Evolutionary conservation across 2,329 filamentous ascomycete genomes (phyloP).

Genomic region (Zymoseptoria crescenta): DNA sequence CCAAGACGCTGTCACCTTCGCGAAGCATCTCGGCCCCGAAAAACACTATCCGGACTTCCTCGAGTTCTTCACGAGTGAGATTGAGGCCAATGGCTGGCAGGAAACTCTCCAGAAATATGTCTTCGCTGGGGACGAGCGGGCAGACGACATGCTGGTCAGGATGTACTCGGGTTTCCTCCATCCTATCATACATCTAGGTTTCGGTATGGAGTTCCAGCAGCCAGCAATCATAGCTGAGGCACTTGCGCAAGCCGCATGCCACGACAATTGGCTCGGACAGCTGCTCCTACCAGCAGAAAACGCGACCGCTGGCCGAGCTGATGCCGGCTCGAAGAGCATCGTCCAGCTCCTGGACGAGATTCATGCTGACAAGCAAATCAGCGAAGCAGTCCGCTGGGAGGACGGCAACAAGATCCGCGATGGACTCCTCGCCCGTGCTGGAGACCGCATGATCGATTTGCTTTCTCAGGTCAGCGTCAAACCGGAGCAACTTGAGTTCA

Average conservation of each 20-base stretch:
- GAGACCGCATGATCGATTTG: constrained; percentile 54
- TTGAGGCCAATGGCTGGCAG: constrained; percentile 56
- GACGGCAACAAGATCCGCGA: constrained; percentile 60
- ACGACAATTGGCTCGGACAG: constrained; percentile 48
- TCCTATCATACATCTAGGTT: constrained; percentile 74
- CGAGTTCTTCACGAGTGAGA: constrained; percentile 66
- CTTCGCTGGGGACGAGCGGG: constrained; percentile 56
- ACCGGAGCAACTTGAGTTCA: constrained; percentile 49
- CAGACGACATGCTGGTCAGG: constrained; percentile 61
- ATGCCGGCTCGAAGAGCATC: constrained; percentile 35
- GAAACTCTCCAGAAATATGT: constrained; percentile 58
- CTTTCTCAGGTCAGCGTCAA: constrained; percentile 47
- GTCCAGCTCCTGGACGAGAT: constrained; percentile 56
- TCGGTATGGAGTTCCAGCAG: constrained; percentile 74
- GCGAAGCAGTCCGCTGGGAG: constrained; percentile 42
- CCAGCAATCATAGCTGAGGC: constrained; percentile 73
- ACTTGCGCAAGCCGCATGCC: constrained; percentile 68
- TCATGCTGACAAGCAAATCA: constrained; percentile 49
- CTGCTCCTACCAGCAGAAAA: constrained; percentile 51
- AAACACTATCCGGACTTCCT: constrained; percentile 65
- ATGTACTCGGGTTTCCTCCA: constrained; percentile 66
- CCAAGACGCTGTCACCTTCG: constrained; percentile 49
- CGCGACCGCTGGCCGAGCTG: constrained; percentile 30
- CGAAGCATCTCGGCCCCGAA: constrained; percentile 54
- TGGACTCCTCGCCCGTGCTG: constrained; percentile 57